Evolutionary conservation across 768 basidiomycete species (phyloP), one percentile per base, ranked within the genome.

Genomic region (Collybia sp.): DNA sequence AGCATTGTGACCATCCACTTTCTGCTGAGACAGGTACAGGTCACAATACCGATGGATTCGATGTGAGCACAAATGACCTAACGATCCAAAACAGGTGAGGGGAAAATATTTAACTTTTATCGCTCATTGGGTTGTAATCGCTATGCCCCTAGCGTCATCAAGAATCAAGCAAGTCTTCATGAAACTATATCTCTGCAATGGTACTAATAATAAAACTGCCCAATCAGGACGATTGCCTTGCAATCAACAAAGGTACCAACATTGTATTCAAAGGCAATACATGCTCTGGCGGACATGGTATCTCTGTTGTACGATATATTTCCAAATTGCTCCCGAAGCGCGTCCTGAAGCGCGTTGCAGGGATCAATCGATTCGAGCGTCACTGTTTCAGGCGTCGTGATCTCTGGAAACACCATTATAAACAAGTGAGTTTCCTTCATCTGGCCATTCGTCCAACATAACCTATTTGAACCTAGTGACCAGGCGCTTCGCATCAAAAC

Each of bases 401-500:
- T 86, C 50, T 59, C 56, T 3, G 67, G 67, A 19, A 85, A 85
- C 62, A 75, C 60, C 2, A 65, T 85, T 46, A 65, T 68, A n/a
- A 67, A 80, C 64, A 77, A 79, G 82, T 77, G 43, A 42, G 62
- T 42, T 20, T 15, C 15, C 30, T 32, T 17, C 17, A 16, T 12
- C 18, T 39, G 8, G n/a, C 19, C 30, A 5, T 12, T 18, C 31
- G 6, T 42, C 11, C 12, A 20, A 19, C 16, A 38, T 36, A 47
- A 38, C 42, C 16, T 40, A 46, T 46, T 17, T 8, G 25, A 8
- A 20, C 42, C 11, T 50, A 80, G 79, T 48, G 61, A 66, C 44
- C 74, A 76, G 56, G 80, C 73, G 0, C 67, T 85, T 39, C 77
- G 82, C 39, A 84, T 86, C 63, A 86, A 84, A 63, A 80, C 75